Conservation (phyloP, 192 early-diverging fungal species). For the Cetraspora pellucida region DNA sequence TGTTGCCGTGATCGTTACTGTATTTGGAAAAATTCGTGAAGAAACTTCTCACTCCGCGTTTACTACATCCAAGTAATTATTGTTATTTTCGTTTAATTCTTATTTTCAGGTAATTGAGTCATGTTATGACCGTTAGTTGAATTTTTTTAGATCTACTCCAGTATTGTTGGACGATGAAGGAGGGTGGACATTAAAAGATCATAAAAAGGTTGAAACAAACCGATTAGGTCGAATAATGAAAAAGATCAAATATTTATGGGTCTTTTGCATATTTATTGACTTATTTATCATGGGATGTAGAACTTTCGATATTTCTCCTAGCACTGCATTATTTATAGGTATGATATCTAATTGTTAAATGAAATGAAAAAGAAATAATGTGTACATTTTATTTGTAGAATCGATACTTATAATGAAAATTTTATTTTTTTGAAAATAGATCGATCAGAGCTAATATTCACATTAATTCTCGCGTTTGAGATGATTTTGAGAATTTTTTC, state of each 20-base stretch:
- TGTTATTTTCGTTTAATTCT: not conserved
- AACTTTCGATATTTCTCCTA: conserved; percentile 35
- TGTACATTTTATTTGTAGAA: not conserved
- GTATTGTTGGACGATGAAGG: conserved; percentile 22
- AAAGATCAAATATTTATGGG: conserved; percentile 43
- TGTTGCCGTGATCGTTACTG: conserved; percentile 65
- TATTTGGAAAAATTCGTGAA: conserved; percentile 69
- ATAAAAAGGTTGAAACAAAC: not conserved
- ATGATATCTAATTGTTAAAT: not conserved
- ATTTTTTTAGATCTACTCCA: conserved; percentile 14
- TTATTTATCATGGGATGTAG: conserved; percentile 54
- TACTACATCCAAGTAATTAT: conserved; percentile 47
- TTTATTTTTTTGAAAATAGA: conserved; percentile 34
- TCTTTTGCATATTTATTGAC: conserved; percentile 49
- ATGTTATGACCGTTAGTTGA: too few species aligned
- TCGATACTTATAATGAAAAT: not conserved
- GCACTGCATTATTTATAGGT: not conserved
- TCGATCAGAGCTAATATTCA: conserved; percentile 49
- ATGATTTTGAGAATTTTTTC: conserved; percentile 47
- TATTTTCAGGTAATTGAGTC: too few species aligned
- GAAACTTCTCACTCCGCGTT: conserved; percentile 61
- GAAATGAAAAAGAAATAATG: too few species aligned
- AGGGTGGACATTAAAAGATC: conserved; percentile 28
- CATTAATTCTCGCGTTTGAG: conserved; percentile 52
- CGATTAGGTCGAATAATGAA: conserved; percentile 31